These are phyloP conservation scores for Cladophialophora bantiana DNA, from an alignment of 2,329 filamentous ascomycete species.

Conservation along the genomic window DNA sequence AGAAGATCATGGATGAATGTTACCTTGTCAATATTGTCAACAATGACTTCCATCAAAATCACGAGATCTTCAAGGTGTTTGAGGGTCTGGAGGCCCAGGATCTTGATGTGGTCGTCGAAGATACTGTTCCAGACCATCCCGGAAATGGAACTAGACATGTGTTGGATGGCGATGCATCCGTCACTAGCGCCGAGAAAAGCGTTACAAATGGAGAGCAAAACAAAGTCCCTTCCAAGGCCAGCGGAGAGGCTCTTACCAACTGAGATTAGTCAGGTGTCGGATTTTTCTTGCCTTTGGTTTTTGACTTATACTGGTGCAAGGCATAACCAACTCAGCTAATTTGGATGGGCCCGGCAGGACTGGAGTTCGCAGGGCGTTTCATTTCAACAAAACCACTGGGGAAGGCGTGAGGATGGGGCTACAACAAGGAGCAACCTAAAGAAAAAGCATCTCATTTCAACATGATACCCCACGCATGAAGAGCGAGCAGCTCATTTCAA, in stretches of 20 bases:
- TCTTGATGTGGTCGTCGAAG: conserved; percentile 59
- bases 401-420: neutral
- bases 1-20: conserved; percentile 87
- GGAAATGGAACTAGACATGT: conserved; percentile 29
- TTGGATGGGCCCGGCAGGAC: neutral
- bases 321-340: conserved; percentile 22
- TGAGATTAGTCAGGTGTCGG: conserved; percentile 10
- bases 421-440: conserved; percentile 1
- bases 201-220: conserved; percentile 27
- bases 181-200: conserved; percentile 24
- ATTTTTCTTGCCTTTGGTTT: neutral
- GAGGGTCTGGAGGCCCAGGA: conserved; percentile 74
- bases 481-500: conserved; percentile 35
- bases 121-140: conserved; percentile 17
- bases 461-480: conserved; percentile 31
- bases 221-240: conserved; percentile 30
- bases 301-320: neutral
- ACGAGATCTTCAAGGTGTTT: conserved; percentile 85
- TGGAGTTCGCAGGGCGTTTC: conserved; percentile 3
- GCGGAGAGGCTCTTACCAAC: conserved; percentile 17
- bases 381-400: neutral
- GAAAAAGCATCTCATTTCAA: conserved; percentile 35
- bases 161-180: conserved; percentile 29
- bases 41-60: conserved; percentile 91
- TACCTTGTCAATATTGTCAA: conserved; percentile 97